These are phyloP conservation scores for Penicillium bovifimosum DNA, from an alignment of 495 filamentous ascomycete genomes.

Conservation along the genomic window DNA sequence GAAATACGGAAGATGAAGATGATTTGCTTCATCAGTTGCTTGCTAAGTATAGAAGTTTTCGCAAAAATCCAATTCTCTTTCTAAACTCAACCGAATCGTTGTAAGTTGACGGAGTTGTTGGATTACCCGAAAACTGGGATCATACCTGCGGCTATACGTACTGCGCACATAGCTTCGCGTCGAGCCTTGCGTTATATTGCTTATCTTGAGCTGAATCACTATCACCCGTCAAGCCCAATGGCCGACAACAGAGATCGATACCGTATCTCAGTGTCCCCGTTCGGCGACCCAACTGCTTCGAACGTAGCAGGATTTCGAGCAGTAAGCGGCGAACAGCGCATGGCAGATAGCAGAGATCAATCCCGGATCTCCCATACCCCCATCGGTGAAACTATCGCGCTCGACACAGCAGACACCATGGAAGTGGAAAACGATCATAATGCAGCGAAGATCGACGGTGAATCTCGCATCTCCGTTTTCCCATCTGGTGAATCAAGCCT, in stretches of 20 bases:
- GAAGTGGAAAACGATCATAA: not conserved
- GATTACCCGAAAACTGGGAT: not conserved
- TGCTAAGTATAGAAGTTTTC: not conserved
- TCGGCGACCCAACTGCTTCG: not conserved
- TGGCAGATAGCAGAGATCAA: not conserved
- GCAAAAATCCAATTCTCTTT: not conserved
- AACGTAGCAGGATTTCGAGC: not conserved
- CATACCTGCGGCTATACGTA: not conserved
- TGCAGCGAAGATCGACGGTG: too few relatives aligned
- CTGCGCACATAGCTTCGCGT: not conserved
- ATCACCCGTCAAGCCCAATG: not conserved
- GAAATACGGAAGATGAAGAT: not conserved
- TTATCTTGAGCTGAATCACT: not conserved
- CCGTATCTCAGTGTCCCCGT: not conserved
- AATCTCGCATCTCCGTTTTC: too few relatives aligned
- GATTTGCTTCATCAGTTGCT: not conserved
- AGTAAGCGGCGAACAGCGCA: not conserved
- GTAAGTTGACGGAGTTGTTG: not conserved
- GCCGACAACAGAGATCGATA: not conserved
- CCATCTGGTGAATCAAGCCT: too few relatives aligned
- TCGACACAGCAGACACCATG: not conserved
- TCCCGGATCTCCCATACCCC: not conserved
- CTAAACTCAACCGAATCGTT: not conserved
- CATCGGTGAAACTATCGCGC: not conserved
- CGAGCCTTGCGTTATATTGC: too few relatives aligned